These are phyloP conservation scores for Chlorella sp. DNA, from an alignment of 139 green algal species.

Conservation along the genomic window DNA sequence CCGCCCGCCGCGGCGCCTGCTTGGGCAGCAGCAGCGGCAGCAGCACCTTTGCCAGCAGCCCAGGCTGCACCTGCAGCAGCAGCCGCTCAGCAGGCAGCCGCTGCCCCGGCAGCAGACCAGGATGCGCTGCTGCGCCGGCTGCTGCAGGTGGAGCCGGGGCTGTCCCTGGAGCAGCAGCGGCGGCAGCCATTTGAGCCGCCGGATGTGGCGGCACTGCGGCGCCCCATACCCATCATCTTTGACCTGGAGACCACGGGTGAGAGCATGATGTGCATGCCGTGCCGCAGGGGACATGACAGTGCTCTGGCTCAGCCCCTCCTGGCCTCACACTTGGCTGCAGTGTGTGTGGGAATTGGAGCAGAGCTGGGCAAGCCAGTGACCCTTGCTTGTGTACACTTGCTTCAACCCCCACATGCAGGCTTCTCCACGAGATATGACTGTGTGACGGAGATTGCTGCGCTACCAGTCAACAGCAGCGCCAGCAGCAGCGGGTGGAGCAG, in stretches of 20 bases:
- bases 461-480: neutral
- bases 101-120: neutral
- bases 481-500: too few relatives aligned
- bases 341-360: too few relatives aligned
- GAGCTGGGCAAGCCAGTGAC: too few relatives aligned
- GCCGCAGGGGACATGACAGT: too few relatives aligned
- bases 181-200: constrained; percentile 1
- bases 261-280: too few relatives aligned
- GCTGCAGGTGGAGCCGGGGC: neutral
- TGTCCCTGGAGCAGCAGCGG: constrained; percentile 16
- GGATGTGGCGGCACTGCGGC: neutral
- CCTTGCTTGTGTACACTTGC: neutral
- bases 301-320: too few relatives aligned
- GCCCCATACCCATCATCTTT: constrained; percentile 54
- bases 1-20: neutral
- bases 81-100: neutral
- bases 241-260: constrained; percentile 70
- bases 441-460: constrained; percentile 64
- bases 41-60: neutral
- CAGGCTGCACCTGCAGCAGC: neutral
- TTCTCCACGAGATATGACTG: neutral
- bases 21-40: neutral
- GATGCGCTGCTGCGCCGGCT: neutral
- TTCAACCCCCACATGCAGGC: neutral
- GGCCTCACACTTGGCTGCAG: too few relatives aligned